phyloP scores from a whole-genome alignment of 2,329 filamentous ascomycete genomes.

The Xylariaceae sp. region DNA sequence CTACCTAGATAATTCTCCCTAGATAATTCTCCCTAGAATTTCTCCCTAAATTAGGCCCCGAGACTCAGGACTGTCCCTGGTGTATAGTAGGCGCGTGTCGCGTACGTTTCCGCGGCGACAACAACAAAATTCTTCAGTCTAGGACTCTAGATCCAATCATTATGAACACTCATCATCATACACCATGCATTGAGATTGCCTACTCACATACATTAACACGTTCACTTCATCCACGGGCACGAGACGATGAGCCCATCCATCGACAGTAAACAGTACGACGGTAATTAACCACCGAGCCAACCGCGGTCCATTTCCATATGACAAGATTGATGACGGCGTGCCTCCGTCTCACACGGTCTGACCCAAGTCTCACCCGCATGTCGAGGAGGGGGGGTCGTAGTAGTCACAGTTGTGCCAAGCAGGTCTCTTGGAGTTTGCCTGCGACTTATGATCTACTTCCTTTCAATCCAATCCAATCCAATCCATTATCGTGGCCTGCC shows the following conservation, averaged over 20 bases:
- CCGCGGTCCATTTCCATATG: background rate
- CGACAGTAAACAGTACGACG: background rate
- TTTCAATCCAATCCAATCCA: constrained; percentile 1
- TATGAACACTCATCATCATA: too few relatives aligned
- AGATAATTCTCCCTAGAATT: too few relatives aligned
- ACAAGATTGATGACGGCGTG: background rate
- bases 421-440: constrained; percentile 3
- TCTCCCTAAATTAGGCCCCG: too few relatives aligned
- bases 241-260: background rate
- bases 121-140: too few relatives aligned
- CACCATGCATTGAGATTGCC: too few relatives aligned
- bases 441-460: background rate
- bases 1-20: too few relatives aligned
- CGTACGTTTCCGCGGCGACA: too few relatives aligned
- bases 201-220: too few relatives aligned
- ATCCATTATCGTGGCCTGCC: constrained; percentile 1
- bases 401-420: background rate
- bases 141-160: too few relatives aligned
- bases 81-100: too few relatives aligned
- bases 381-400: constrained; percentile 2
- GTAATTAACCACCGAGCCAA: background rate
- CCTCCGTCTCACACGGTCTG: background rate
- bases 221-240: background rate
- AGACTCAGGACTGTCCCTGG: too few relatives aligned
- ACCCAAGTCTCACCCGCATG: background rate